Base-by-base conservation (phyloP, 2,329 filamentous ascomycete species). In the Xylariales sp. region DNA sequence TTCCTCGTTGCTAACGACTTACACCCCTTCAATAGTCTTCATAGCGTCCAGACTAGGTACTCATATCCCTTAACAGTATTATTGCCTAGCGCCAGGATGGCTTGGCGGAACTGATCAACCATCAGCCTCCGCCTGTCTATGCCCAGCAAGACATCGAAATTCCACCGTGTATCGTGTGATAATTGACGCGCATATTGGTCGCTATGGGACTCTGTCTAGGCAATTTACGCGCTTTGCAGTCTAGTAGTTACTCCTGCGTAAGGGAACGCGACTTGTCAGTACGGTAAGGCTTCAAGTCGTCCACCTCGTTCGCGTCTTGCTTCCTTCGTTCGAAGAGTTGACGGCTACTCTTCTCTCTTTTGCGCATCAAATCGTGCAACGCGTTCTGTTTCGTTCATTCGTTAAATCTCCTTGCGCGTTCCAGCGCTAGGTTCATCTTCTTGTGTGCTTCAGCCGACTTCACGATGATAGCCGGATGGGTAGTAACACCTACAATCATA, bases 401-500 rank as follows among this genome's bases (percentile, higher is more conserved):
- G 24, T 27, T 27, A 27, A 27, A 8, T 27, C 24, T 4, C 14
- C 16, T 33, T 33, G 38, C 29, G 38, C 38, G n/a, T 8, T 25
- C 22, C 19, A 24, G 38, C 32, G 16, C 31, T 28, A 18, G 20
- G 9, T 12, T 31, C 38, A 20, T 27, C 25, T 12, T 36, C 16
- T n/a, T 36, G 27, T 42, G 25, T 19, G 31, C 8, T 19, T 18
- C 14, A 8, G 9, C 14, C 16, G n/a, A 29, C 20, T 20, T 14
- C 34, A 43, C 28, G 18, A 43, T 43, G 40, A 11, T 38, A 16
- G 21, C 29, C 20, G 24, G 35, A 34, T 35, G 42, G 35, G 37
- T 45, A 60, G 65, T 63, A 52, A 47, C 46, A 38, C n/a, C 33
- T 55, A 16, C 31, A 5, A 24, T 52, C 45, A 46, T 65, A 34